Conservation (phyloP, 495 filamentous ascomycete species). For the Pseudoneurospora amorphoporcata region DNA sequence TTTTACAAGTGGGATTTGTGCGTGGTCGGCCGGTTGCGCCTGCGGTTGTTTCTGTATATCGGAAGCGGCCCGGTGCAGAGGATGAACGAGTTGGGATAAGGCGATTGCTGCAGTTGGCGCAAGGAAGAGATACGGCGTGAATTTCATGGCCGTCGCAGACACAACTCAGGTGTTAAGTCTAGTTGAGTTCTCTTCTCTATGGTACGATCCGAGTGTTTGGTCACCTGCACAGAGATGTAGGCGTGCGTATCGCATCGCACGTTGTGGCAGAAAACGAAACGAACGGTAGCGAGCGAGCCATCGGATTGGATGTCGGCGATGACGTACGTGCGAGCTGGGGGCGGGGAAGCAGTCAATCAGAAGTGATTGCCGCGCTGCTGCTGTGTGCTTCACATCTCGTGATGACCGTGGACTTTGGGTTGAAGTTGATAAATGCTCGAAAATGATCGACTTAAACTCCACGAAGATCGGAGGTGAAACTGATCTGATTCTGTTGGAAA, state of each 20-base stretch:
- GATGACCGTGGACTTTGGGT: neutral
- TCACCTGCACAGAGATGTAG: neutral
- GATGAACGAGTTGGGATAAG: conserved; percentile 19
- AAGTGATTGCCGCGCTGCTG: neutral
- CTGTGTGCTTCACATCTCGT: neutral
- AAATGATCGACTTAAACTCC: neutral
- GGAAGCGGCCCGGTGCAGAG: conserved; percentile 8
- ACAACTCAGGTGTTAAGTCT: neutral
- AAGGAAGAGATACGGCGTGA: neutral
- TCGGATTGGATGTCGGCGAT: neutral
- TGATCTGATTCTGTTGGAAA: neutral
- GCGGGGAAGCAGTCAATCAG: neutral
- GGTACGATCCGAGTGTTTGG: neutral
- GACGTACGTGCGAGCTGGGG: neutral
- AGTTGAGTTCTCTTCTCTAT: neutral
- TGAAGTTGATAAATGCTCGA: neutral
- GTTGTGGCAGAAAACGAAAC: neutral
- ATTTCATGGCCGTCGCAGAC: neutral
- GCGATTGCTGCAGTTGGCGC: conserved; percentile 12
- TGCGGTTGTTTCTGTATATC: neutral
- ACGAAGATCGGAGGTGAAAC: neutral
- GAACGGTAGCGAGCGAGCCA: neutral
- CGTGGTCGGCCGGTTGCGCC: conserved; percentile 4
- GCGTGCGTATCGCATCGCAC: neutral
- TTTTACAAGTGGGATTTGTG: conserved; percentile 29